These are phyloP conservation scores for Suillus plorans DNA, from an alignment of 768 basidiomycete genomes.

Conservation along the genomic window DNA sequence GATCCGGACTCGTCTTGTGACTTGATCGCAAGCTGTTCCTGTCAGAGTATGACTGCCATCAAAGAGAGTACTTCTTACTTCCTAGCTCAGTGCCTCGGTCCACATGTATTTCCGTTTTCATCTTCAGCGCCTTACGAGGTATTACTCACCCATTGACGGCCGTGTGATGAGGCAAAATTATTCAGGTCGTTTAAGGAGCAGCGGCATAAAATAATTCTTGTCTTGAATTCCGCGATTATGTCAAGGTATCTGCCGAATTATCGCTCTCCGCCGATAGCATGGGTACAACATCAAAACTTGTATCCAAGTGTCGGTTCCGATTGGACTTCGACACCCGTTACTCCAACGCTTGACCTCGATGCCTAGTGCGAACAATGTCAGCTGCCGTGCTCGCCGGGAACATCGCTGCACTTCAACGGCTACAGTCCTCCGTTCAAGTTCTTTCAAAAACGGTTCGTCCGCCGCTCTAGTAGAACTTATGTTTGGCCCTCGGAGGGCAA, in stretches of 20 bases:
- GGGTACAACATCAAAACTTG: background rate
- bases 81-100: background rate
- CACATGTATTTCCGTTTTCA: background rate
- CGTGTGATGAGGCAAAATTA: constrained; percentile 1
- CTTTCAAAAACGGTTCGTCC: too few relatives aligned
- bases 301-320: background rate
- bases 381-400: background rate
- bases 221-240: background rate
- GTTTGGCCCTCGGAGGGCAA: background rate
- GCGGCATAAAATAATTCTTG: background rate
- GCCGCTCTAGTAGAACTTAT: too few relatives aligned
- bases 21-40: background rate
- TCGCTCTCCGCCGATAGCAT: background rate
- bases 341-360: background rate
- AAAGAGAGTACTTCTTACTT: background rate
- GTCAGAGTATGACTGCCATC: background rate
- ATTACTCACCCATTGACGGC: constrained; percentile 6
- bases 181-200: background rate
- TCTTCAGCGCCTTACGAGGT: background rate
- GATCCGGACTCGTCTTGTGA: background rate
- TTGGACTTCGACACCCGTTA: too few relatives aligned
- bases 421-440: background rate
- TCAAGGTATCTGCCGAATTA: background rate
- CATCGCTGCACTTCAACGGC: background rate
- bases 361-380: background rate